Base-by-base conservation (phyloP, 768 basidiomycete genomes). In the Neoboletus magnificus region DNA sequence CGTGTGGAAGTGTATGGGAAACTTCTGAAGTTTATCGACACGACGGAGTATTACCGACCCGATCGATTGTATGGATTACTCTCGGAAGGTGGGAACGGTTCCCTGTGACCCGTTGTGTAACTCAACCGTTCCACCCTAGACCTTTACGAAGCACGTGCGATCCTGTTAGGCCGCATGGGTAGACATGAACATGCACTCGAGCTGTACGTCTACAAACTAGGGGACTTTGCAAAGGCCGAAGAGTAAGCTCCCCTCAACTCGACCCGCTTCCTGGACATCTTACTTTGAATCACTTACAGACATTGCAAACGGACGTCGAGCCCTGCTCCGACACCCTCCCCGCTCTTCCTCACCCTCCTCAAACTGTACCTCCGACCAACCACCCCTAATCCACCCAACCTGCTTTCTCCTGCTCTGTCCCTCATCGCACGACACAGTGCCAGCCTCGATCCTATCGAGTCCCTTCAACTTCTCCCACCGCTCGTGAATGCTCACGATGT, bases 121-220 rank as follows among this genome's bases (percentile, higher is more conserved):
- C 30, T 41, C 10, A 39, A 41, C n/a, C 1, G 7, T 48, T 42
- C 13, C 48, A 32, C 8, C 33, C 6, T 62, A 94, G 93, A 93
- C 63, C 77, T 97, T 37, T 93, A 83, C 56, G 93, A 98, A 71
- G 93, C 91, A 16, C 85, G 93, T 40, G 97, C 97, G 0, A 86
- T 98, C 55, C 79, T 99, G 8, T 76, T 98, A 11, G 97, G 97
- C 11, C 81, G 89, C 43, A 78, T 98, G 57, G 93, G 90, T 2
- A 84, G 91, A 51, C 96, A 98, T 58, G 93, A 97, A 58, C 91
- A 87, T 57, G 94, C 96, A 1, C 81, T 98, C n/a, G 92, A 95
- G 66, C 81, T 96, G 15, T 99, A 98, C 68, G 93, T 95, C 7
- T 89, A 98, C 66, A 83, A 85, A 35, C 77, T 98, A 32, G 81